Conservation (phyloP, 148 eudicot species). For the Salicornia ramosissima region DNA sequence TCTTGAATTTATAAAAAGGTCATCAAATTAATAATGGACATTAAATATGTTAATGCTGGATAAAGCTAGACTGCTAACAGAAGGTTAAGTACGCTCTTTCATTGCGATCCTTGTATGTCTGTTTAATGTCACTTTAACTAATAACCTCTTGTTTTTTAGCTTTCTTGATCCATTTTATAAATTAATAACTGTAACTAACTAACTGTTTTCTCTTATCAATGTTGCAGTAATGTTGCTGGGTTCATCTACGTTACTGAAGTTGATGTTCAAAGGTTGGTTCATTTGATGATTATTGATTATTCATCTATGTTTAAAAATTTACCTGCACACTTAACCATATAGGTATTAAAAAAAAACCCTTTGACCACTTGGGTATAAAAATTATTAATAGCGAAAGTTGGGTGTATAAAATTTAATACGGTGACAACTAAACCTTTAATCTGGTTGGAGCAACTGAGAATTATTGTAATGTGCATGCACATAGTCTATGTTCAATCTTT, state of each 20-base stretch:
- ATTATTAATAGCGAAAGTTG: too few relatives aligned
- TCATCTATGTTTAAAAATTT: neutral
- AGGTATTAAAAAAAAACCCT: too few relatives aligned
- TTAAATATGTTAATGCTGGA: neutral
- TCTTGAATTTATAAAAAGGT: too few relatives aligned
- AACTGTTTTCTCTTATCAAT: slow-evolving; percentile 9
- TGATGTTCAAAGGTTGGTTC: slow-evolving; percentile 62
- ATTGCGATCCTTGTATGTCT: neutral
- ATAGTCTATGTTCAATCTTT: too few relatives aligned
- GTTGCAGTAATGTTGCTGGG: slow-evolving; percentile 86
- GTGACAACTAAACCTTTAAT: too few relatives aligned
- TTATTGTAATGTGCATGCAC: too few relatives aligned
- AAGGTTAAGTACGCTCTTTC: neutral
- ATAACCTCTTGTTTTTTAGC: neutral
- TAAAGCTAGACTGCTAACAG: neutral
- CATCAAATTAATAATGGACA: neutral
- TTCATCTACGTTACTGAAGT: slow-evolving; percentile 79
- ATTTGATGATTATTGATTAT: slow-evolving; percentile 1
- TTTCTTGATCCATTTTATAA: neutral
- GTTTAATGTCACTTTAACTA: neutral
- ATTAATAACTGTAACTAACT: neutral
- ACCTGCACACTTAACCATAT: too few relatives aligned
- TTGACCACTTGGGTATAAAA: too few relatives aligned
- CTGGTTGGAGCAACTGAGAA: too few relatives aligned
- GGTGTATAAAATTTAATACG: too few relatives aligned